Base-by-base conservation (phyloP, 257 asterid species). In the Solanum okadae region DNA sequence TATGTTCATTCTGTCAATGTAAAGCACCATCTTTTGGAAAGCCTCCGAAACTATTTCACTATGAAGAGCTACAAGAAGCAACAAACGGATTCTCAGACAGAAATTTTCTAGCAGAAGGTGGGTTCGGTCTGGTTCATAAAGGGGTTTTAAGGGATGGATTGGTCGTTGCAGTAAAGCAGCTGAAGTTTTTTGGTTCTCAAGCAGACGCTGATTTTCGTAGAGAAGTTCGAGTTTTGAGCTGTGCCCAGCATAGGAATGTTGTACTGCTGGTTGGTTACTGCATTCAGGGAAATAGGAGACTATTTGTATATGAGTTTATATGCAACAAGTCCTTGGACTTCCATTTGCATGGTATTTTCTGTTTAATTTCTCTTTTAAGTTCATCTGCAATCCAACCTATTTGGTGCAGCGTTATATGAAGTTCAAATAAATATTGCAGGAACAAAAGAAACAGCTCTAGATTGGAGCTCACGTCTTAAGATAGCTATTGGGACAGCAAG, bases 231-330 rank as follows among this genome's bases (percentile, higher is more conserved):
- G 96, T 94, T 15, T 89, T 96, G 91, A 94, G 98, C 84, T 96
- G 99, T 92, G 99, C 99, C 76, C 99, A 95, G 92, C 99, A 96
- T 78, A 93, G 96, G 89, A 95, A 96, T 86, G 98, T 95, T 40
- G 99, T 95, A 88, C 89, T 94, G 92, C 94, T 95, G 83, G 94
- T 95, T 90, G 99, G 99, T 37, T 95, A 95, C 90, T 94, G 98
- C 90, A 91, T 94, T 76, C 93, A 93, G 79, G 93, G 91, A 88
- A 91, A 92, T 88, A 91, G 90, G 93, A 94, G 97, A 91, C 90
- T 94, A 34, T 90, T 96, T 87, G 98, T 96, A 59, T 96, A 95
- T 82, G 99, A 96, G 91, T 96, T 91, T 86, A 91, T 96, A 71
- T 96, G 99, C 95, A 94, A 95, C 88, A 91, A 93, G 76, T 96